Conservation (phyloP, 2,329 filamentous ascomycete species). For the Aspergillus thermomutatus region DNA sequence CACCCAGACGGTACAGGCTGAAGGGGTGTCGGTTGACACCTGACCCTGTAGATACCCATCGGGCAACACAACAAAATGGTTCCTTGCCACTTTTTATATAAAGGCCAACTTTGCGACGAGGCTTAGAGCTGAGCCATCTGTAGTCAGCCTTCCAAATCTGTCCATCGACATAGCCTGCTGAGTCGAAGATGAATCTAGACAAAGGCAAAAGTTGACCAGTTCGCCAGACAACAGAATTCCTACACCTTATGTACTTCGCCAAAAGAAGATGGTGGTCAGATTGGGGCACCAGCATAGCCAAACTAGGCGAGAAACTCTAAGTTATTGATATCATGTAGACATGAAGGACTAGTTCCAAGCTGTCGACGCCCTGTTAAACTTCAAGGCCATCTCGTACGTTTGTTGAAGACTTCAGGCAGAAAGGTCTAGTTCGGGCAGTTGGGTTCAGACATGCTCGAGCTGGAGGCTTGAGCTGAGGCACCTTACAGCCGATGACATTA, state of each 20-base stretch:
- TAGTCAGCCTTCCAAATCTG: not conserved
- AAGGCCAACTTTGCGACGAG: not conserved
- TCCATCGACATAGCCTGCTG: not conserved
- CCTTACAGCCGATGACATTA: not conserved
- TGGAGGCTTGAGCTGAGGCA: not conserved
- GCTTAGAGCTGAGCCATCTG: not conserved
- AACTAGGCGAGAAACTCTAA: not conserved
- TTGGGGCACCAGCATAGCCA: slow-evolving; percentile 1
- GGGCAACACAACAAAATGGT: not conserved
- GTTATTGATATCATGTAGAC: not conserved
- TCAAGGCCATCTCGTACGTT: not conserved
- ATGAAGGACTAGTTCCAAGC: not conserved
- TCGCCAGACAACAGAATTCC: not conserved
- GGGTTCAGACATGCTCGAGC: not conserved
- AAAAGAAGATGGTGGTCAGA: slow-evolving; percentile 6
- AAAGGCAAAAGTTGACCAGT: not conserved
- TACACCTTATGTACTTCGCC: not conserved
- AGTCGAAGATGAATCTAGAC: not conserved
- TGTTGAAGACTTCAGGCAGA: not conserved
- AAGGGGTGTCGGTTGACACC: not conserved
- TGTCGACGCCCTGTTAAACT: not conserved
- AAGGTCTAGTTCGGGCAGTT: not conserved
- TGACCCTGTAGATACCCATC: not conserved
- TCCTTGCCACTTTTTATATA: not conserved
- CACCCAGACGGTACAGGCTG: not conserved